phyloP scores from a whole-genome alignment of 768 basidiomycete genomes.

The Tephrocybe sp. region DNA sequence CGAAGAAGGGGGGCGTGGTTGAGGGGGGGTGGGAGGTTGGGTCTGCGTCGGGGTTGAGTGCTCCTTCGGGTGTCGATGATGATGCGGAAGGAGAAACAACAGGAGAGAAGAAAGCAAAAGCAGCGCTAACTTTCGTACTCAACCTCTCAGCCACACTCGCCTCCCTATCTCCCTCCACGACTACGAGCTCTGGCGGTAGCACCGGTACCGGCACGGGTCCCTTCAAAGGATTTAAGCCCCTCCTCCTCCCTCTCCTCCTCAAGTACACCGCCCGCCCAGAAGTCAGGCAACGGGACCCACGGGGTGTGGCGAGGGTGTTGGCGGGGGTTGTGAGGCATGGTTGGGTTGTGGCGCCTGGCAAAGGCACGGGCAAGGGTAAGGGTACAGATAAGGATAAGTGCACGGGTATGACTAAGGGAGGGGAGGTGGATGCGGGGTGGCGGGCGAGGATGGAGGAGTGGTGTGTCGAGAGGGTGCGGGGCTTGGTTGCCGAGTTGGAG shows the following conservation, averaged over 20 bases:
- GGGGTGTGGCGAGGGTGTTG: slow-evolving; percentile 44
- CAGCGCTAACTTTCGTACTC: slow-evolving; percentile 21
- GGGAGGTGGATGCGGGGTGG: slow-evolving; percentile 39
- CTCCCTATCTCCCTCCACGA: slow-evolving; percentile 24
- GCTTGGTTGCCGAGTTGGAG: slow-evolving; percentile 33
- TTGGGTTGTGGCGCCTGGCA: slow-evolving; percentile 45
- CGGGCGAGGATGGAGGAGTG: slow-evolving; percentile 56
- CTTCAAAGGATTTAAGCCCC: slow-evolving; percentile 78
- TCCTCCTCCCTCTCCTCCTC: slow-evolving; percentile 59
- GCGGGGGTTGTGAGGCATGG: slow-evolving; percentile 44
- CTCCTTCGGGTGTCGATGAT: too few species aligned
- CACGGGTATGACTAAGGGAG: too few species aligned
- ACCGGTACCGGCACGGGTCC: slow-evolving; percentile 30
- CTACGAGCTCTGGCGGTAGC: slow-evolving; percentile 36
- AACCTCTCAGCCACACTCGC: slow-evolving; percentile 28
- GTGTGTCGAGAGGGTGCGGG: slow-evolving; percentile 38
- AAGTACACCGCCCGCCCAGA: slow-evolving; percentile 41
- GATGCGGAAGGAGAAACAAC: too few species aligned
- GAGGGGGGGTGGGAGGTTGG: too few species aligned
- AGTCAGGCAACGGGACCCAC: slow-evolving; percentile 42
- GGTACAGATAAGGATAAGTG: too few species aligned
- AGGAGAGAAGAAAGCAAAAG: too few species aligned
- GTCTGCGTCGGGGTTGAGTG: too few species aligned
- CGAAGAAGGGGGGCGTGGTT: too few species aligned
- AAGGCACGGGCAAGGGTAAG: slow-evolving; percentile 57